Percentiles rank a stretch among this genome's conserved stretches.
phyloP scores from a whole-genome alignment of 495 filamentous ascomycete genomes.

The Penicillium maclennaniae region DNA sequence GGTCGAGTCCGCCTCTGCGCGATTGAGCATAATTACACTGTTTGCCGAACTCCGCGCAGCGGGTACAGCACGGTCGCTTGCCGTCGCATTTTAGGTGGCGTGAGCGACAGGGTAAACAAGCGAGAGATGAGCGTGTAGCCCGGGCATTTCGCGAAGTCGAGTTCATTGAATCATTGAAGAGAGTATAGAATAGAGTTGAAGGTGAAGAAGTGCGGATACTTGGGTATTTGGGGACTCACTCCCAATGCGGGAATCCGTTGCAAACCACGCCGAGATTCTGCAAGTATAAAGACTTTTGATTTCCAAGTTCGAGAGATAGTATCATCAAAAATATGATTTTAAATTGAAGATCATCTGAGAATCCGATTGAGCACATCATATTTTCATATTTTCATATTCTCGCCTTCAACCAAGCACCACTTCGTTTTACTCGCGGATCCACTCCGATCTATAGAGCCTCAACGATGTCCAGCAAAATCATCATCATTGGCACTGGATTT shows the following conservation, averaged over 20 bases:
- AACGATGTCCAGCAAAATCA: constrained; percentile 6
- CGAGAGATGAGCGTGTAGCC: constrained; percentile 17
- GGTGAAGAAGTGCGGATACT: neutral
- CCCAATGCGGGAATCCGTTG: neutral
- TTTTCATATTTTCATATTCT: neutral
- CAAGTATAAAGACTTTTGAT: neutral
- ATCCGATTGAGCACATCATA: neutral
- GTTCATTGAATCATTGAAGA: no score
- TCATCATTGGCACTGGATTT: constrained; percentile 33
- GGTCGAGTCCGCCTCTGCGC: constrained; percentile 18
- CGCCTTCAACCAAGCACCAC: neutral
- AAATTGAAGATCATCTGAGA: neutral
- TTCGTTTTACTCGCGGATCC: neutral
- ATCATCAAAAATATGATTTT: neutral
- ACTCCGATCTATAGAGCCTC: neutral
- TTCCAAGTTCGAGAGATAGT: neutral
- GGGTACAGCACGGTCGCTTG: constrained; percentile 13
- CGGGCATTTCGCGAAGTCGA: neutral
- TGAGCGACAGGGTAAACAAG: constrained; percentile 23
- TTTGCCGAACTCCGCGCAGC: constrained; percentile 15
- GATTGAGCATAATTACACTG: constrained; percentile 20
- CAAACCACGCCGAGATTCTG: neutral
- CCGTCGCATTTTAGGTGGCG: constrained; percentile 24
- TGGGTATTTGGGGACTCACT: neutral
- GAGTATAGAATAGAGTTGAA: no score